Base-by-base conservation (phyloP, 2,329 filamentous ascomycete species). In the Aspergillus flavus region DNA sequence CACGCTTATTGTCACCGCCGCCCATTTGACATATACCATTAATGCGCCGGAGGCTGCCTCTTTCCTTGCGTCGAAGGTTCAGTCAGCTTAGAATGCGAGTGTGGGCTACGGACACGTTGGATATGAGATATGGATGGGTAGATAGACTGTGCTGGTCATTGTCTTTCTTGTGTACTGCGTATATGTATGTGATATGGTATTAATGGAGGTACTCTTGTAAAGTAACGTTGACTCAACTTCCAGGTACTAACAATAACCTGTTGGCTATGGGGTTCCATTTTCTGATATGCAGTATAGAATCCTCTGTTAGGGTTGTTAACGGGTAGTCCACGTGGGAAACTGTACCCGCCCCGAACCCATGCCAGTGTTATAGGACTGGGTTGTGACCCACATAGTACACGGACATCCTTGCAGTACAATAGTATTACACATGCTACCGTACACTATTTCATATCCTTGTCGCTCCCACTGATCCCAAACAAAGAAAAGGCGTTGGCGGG, bases 21-120 rank as follows among this genome's bases (percentile, higher is more conserved):
- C 58, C 23, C 68, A 70, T 58, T n/a, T 68, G 58, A 69, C 59
- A 4, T 70, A 70, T 41, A 56, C 36, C 0, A 1, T 60, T n/a
- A 55, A 70, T 57, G 68, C 67, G 7, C 56, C 48, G 0, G 45
- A 58, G 11, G 68, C 68, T 21, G 61, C 64, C 7, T 34, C 41
- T 1, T 70, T 70, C 55, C 54, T 70, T 48, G 63, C 61, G 0
- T 48, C 48, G 2, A 61, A 63, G 48, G 60, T 67, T 43, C 45
- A 58, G 34, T 57, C 34, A 16, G 23, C 19, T 23, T 41, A 21
- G 28, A n/a, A 4, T 26, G 1, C 10, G 58, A 12, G 1, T 30
- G 21, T 43, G 45, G 34, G 34, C 7, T 4, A 10, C 12, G 30
- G 50, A 54, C 21, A 21, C 23, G 19, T 30, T 16, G 52, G 52